Conservation (phyloP, 257 asterid species). For the Thymus mandschuricus region DNA sequence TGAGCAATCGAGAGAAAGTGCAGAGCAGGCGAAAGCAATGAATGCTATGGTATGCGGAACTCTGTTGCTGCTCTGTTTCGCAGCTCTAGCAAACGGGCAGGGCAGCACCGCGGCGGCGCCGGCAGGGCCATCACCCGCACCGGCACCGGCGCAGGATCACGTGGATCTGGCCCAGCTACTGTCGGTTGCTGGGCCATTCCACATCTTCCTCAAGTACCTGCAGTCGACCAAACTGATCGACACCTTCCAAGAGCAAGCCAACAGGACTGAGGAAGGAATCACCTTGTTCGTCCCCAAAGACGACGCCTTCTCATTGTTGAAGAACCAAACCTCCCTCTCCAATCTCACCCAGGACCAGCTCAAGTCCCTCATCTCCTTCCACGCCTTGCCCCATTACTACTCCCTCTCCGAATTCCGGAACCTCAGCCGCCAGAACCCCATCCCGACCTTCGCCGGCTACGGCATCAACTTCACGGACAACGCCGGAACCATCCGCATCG, state of each 20-base stretch:
- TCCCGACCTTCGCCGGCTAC: conserved; percentile 61
- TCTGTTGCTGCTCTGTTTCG: conserved; percentile 35
- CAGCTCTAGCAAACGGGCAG: conserved; percentile 47
- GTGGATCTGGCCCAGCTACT: conserved; percentile 71
- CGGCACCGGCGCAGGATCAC: conserved; percentile 73
- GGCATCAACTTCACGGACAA: conserved; percentile 62
- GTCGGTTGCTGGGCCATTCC: conserved; percentile 81
- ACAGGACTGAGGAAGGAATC: conserved; percentile 72
- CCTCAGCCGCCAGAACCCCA: conserved; percentile 71
- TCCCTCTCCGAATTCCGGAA: conserved; percentile 68
- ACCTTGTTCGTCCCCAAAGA: conserved; percentile 80
- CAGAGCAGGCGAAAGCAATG: conserved; percentile 5
- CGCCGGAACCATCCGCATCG: conserved; percentile 55
- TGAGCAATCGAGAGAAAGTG: not conserved
- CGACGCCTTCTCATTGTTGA: conserved; percentile 53
- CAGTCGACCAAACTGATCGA: conserved; percentile 64
- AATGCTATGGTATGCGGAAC: conserved; percentile 29
- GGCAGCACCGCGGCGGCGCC: conserved; percentile 34
- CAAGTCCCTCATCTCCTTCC: conserved; percentile 67
- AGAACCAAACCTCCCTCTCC: conserved; percentile 48
- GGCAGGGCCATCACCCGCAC: conserved; percentile 40
- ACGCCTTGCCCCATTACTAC: conserved; percentile 76
- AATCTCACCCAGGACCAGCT: conserved; percentile 75
- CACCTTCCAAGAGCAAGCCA: conserved; percentile 78
- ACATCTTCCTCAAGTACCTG: conserved; percentile 66